Percentiles rank a stretch among this genome's conserved stretches.
phyloP scores from a whole-genome alignment of 129 eudicot genomes.

The Ambrosia artemisiifolia region DNA sequence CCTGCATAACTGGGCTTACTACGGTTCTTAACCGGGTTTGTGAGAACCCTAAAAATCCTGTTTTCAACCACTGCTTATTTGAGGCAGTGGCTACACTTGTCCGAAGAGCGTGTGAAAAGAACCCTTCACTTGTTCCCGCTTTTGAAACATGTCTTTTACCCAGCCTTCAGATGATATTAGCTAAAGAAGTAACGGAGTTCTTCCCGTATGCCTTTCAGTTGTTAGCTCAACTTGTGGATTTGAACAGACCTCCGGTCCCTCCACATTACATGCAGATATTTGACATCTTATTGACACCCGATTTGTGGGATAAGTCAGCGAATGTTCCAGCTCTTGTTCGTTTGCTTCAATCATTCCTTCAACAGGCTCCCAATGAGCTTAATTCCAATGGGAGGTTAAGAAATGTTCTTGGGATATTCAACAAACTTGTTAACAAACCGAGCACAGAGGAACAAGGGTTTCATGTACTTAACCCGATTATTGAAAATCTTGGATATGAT shows the following conservation, averaged over 20 bases:
- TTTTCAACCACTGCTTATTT: conserved; percentile 77
- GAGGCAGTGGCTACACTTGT: conserved; percentile 92
- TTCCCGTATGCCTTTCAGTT: conserved; percentile 95
- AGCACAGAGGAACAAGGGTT: conserved; percentile 93
- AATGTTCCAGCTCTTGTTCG: conserved; percentile 97
- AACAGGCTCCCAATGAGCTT: conserved; percentile 79
- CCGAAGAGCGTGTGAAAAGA: conserved; percentile 72
- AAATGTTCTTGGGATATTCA: conserved; percentile 73
- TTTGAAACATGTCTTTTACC: conserved; percentile 81
- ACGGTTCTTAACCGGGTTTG: conserved; percentile 76
- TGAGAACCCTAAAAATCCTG: conserved; percentile 82
- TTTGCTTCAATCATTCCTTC: conserved; percentile 89
- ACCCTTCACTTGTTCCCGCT: conserved; percentile 66
- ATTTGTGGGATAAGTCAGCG: conserved; percentile 78
- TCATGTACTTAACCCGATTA: conserved; percentile 84
- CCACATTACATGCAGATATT: conserved; percentile 80
- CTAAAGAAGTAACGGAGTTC: conserved; percentile 72
- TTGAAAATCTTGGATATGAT: conserved; percentile 85
- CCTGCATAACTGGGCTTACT: conserved; percentile 66
- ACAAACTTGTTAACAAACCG: conserved; percentile 57
- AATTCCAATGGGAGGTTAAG: conserved; percentile 60
- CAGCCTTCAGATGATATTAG: conserved; percentile 59
- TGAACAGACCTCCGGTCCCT: conserved; percentile 73
- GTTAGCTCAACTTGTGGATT: conserved; percentile 87
- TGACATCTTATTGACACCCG: conserved; percentile 69